Base-by-base conservation (phyloP, 192 early-diverging fungal species). In the Cetraspora pellucida region DNA sequence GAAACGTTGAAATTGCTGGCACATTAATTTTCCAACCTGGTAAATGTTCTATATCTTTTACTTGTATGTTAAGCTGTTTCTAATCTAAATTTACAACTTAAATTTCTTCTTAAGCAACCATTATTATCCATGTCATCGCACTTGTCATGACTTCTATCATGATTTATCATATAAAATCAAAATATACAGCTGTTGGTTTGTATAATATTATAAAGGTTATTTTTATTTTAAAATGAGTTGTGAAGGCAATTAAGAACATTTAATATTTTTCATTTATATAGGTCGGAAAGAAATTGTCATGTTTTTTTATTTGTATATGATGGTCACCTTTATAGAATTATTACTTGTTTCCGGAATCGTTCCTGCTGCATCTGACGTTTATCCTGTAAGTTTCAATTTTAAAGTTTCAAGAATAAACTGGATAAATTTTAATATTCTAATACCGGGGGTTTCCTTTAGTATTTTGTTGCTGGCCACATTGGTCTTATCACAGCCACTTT, bases 281-380 rank as follows among this genome's bases (percentile, higher is more conserved):
- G 94, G 96, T 59, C 95, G 97, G 73, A 96, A 96, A 86, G 98
- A 98, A 85, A 98, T 98, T 82, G 93, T 97, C 69, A 91, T 98
- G 91, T 96, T 98, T 83, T 99, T 98, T 83, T 99, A 98, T 82
- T 83, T 97, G 66, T 99, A 98, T 85, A 91, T 94, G 80, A 66
- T 93, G 44, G 89, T 91, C 75, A 92, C 89, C 50, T 81, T 96
- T 58, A 79, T 98, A 61, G 97, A 99, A 82, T 90, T 99, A 83
- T 79, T 98, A 21, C 89, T 95, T 66, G 89, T 97, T 66, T 93
- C 95, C 54, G 95, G 95, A 69, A 96, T 99, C 80, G 93, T 99
- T 68, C 95, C 95, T 21, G 92, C 91, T 13, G 87, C 94, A 9
- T 90, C 90, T n/a, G 28, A 79, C 11, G 88, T 90, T 27, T 96